phyloP scores from a whole-genome alignment of 2,329 filamentous ascomycete species.

The Teratosphaeria pseudoeucalypti region DNA sequence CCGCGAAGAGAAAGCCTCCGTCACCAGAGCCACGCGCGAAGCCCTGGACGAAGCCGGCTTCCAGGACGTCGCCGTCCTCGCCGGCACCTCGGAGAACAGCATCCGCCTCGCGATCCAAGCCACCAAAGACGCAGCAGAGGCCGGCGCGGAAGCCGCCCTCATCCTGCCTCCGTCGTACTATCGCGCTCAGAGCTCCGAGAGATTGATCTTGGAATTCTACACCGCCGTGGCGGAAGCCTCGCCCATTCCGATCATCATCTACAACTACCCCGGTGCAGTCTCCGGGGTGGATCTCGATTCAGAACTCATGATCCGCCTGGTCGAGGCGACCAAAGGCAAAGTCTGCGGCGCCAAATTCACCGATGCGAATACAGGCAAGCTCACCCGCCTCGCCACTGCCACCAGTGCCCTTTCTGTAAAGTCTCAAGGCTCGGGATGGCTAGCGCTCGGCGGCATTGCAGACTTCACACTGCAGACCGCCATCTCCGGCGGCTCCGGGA shows the following conservation, averaged over 20 bases:
- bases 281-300: constrained; percentile 84
- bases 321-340: constrained; percentile 58
- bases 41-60: constrained; percentile 75
- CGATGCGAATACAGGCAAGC: constrained; percentile 75
- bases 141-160: constrained; percentile 70
- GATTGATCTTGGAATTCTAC: constrained; percentile 64
- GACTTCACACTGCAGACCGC: constrained; percentile 81
- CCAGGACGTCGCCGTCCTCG: constrained; percentile 63
- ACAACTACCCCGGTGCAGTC: constrained; percentile 86
- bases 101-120: constrained; percentile 71
- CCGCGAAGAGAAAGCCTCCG: constrained; percentile 61
- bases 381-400: constrained; percentile 68
- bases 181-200: constrained; percentile 63
- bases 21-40: constrained; percentile 68
- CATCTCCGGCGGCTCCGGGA: constrained; percentile 66
- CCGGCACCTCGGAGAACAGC: constrained; percentile 71
- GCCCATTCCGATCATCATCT: constrained; percentile 69
- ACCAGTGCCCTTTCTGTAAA: constrained; percentile 60
- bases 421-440: constrained; percentile 46
- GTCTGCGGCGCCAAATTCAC: constrained; percentile 87
- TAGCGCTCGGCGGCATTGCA: constrained; percentile 79
- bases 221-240: constrained; percentile 63
- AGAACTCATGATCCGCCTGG: constrained; percentile 70
- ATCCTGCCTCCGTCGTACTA: constrained; percentile 78
- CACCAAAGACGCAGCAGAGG: constrained; percentile 53